These are phyloP conservation scores for Phalaenopsis hybrid DNA, from an alignment of 116 monocot species.

Conservation along the genomic window DNA sequence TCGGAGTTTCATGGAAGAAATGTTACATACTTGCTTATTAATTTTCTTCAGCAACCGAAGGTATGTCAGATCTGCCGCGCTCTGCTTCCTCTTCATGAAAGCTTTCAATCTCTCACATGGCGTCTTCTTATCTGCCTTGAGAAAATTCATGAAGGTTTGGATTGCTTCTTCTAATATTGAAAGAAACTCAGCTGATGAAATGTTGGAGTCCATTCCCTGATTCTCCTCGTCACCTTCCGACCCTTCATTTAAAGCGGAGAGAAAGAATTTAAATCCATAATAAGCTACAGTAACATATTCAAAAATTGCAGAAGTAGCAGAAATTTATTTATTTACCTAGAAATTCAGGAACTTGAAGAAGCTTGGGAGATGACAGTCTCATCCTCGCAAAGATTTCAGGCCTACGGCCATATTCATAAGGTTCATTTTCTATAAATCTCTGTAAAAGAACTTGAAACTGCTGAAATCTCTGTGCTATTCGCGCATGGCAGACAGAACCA, in stretches of 20 bases:
- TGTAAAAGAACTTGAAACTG: slow-evolving; percentile 82
- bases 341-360: slow-evolving; percentile 84
- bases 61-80: slow-evolving; percentile 27
- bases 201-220: slow-evolving; percentile 29
- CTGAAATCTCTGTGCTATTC: slow-evolving; percentile 71
- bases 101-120: slow-evolving; percentile 35
- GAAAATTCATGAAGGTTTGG: slow-evolving; percentile 73
- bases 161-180: slow-evolving; percentile 52
- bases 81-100: slow-evolving; percentile 37
- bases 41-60: slow-evolving; percentile 54
- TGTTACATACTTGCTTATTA: slow-evolving; percentile 46
- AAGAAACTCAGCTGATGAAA: slow-evolving; percentile 47
- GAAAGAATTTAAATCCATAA: neutral
- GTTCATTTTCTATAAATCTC: slow-evolving; percentile 87
- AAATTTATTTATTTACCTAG: slow-evolving; percentile 27
- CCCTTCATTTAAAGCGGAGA: neutral
- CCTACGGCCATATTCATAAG: slow-evolving; percentile 63
- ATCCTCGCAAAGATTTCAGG: slow-evolving; percentile 67
- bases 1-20: slow-evolving; percentile 1
- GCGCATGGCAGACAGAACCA: slow-evolving; percentile 35
- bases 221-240: slow-evolving; percentile 26
- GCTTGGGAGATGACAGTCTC: slow-evolving; percentile 55
- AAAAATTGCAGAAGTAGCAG: neutral
- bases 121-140: slow-evolving; percentile 66
- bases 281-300: neutral